Evolutionary conservation across 192 early-diverging fungal genomes (phyloP), one percentile per base, ranked within the genome.

Genomic region (Backusella luteola): DNA sequence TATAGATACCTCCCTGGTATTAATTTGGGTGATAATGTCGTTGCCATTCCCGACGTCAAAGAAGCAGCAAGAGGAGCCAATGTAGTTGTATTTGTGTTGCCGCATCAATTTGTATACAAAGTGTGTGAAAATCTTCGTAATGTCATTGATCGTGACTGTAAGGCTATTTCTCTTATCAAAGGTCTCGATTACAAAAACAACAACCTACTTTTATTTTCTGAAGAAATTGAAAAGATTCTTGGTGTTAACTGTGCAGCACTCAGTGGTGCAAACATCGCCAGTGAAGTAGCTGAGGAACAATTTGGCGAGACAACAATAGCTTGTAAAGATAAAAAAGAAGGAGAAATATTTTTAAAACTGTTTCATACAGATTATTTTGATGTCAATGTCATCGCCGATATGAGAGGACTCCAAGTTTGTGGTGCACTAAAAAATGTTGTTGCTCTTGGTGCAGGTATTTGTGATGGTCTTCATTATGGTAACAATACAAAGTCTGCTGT

Each of bases 391-490:
- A 90, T 95, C 46, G 80, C 89, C 70, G 97, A 99, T 77, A 91
- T 94, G 11, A 87, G 91, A 67, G 96, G 96, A 39, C 94, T 97
- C n/a, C 95, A 99, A 85, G 86, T 99, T 32, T 99, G 96, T 82
- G 97, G 97, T 19, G 96, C 97, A 0, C 76, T 99, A 17, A 99
- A 99, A 82, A 99, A 99, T 87, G 91, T 99, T 4, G 88, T 99
- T 15, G 97, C 97, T 2, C 88, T 99, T 46, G 97, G 93, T 21
- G 96, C 95, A 17, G 97, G 97, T 41, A 86, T 98, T 49, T 90
- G 96, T 67, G 96, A 99, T 84, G 96, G 97, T 11, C 86, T 98
- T 67, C 91, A 93, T 81, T 73, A 73, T 35, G 72, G 72, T 41
- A 73, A 73, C 29, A 73, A 99, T 86, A 93, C 97, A 12, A 97